Percentiles rank a stretch among this genome's conserved stretches.
These are phyloP conservation scores for Akebia trifoliata DNA, from an alignment of 164 flowering plant species.

Conservation along the genomic window DNA sequence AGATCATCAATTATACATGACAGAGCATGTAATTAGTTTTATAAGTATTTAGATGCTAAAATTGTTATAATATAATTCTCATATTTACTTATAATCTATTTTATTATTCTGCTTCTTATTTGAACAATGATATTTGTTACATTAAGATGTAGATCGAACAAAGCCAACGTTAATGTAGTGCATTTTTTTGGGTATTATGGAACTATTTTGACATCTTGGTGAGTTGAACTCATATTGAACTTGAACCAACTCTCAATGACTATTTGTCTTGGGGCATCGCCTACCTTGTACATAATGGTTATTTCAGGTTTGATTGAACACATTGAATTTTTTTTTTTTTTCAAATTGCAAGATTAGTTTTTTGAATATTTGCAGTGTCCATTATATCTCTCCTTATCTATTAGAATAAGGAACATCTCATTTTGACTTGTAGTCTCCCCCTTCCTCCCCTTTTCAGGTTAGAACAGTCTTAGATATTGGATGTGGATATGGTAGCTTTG, in stretches of 20 bases:
- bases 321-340: background rate
- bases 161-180: too few species aligned
- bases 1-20: too few species aligned
- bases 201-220: too few species aligned
- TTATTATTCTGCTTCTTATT: too few species aligned
- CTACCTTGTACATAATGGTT: background rate
- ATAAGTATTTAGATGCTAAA: too few species aligned
- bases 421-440: background rate
- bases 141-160: too few species aligned
- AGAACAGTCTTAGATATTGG: conserved; percentile 91
- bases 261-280: background rate
- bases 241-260: background rate
- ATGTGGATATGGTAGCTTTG: conserved; percentile 98
- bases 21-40: too few species aligned
- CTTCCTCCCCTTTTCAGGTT: conserved; percentile 50
- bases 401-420: background rate
- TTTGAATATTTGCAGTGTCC: background rate
- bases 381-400: too few species aligned
- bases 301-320: background rate
- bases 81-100: too few species aligned
- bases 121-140: too few species aligned
- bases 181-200: too few species aligned
- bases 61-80: too few species aligned
- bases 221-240: background rate
- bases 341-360: background rate